Conservation (phyloP, 129 eudicot species). For the Lactuca sativa region DNA sequence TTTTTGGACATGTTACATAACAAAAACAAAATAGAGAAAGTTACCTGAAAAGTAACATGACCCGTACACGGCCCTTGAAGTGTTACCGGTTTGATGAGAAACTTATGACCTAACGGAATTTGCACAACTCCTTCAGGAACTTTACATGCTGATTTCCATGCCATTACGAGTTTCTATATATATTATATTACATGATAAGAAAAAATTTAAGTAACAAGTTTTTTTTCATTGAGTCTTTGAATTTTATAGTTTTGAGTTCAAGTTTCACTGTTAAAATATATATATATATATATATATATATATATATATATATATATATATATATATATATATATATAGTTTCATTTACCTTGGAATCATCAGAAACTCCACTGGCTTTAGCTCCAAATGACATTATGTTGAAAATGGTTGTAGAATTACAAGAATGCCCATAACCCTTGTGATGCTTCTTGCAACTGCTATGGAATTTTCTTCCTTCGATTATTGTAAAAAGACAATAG, state of each 20-base stretch:
- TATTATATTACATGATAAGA: background rate
- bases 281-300: no score
- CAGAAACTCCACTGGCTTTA: slow-evolving; percentile 74
- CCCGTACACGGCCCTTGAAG: slow-evolving; percentile 82
- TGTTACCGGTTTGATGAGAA: slow-evolving; percentile 63
- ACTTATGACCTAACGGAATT: slow-evolving; percentile 54
- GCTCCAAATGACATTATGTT: slow-evolving; percentile 74
- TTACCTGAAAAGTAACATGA: slow-evolving; percentile 61
- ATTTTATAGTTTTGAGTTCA: background rate
- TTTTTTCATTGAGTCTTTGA: background rate
- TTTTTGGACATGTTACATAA: background rate
- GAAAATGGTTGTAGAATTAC: slow-evolving; percentile 34
- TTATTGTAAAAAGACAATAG: slow-evolving; percentile 15
- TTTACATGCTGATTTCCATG: slow-evolving; percentile 83
- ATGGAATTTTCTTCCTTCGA: slow-evolving; percentile 34
- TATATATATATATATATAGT: no score
- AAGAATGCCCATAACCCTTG: slow-evolving; percentile 18
- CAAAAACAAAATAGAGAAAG: background rate
- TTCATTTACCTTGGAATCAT: slow-evolving; percentile 69
- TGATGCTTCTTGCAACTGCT: slow-evolving; percentile 35
- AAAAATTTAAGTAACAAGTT: background rate
- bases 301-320: no score
- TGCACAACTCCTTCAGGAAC: slow-evolving; percentile 49
- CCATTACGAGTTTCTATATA: slow-evolving; percentile 62
- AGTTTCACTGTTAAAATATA: background rate